Evolutionary conservation across 257 asterid genomes (phyloP).

Genomic region (Plantago elongata): DNA sequence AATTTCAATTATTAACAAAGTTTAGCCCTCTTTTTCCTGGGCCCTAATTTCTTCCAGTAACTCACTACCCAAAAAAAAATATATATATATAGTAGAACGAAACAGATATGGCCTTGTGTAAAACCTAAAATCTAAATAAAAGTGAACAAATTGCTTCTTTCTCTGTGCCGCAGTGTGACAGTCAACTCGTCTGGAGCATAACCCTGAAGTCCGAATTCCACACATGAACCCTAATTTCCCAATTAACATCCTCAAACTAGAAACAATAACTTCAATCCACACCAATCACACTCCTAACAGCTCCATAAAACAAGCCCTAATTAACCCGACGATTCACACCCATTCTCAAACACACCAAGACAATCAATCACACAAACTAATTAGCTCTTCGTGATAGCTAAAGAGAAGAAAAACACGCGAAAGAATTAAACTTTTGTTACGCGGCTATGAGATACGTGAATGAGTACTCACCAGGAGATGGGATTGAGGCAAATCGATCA

Average conservation of each 20-base stretch:
- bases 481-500: conserved; percentile 63
- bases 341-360: neutral
- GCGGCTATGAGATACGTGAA: neutral
- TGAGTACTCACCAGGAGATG: conserved; percentile 51
- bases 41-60: no score
- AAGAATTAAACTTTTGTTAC: neutral
- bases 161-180: no score
- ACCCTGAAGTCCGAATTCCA: neutral
- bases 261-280: no score
- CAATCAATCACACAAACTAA: neutral
- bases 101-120: no score
- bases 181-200: neutral
- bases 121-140: no score
- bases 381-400: neutral
- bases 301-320: neutral
- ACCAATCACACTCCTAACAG: neutral
- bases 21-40: no score
- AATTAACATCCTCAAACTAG: neutral
- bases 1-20: no score
- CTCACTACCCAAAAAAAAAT: no score
- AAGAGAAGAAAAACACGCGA: neutral
- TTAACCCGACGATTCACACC: neutral
- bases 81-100: no score
- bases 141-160: no score
- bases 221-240: conserved; percentile 4